These are phyloP conservation scores for Fusarium fracticaudum DNA, from an alignment of 2,329 filamentous ascomycete species.

Conservation along the genomic window DNA sequence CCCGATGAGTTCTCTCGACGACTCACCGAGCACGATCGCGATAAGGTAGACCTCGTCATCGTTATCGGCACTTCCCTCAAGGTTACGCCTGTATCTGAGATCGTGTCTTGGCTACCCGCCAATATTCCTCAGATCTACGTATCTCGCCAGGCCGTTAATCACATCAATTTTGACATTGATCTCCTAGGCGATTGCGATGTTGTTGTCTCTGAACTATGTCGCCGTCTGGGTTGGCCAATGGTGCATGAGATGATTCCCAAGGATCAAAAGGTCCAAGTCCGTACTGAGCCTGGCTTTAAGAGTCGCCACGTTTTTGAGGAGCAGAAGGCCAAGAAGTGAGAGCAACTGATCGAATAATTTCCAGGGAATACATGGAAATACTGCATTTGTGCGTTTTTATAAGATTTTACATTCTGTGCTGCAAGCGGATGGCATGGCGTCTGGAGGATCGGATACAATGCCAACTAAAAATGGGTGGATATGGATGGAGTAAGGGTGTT, in stretches of 20 bases:
- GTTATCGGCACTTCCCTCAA: conserved; percentile 97
- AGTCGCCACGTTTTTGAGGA: conserved; percentile 52
- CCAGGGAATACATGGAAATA: background rate
- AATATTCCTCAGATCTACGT: conserved; percentile 91
- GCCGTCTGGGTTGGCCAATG: conserved; percentile 81
- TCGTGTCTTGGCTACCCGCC: conserved; percentile 81
- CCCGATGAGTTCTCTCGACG: conserved; percentile 84
- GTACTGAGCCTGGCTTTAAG: conserved; percentile 45
- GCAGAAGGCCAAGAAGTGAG: conserved; percentile 13
- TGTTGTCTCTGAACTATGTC: conserved; percentile 86
- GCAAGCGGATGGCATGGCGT: conserved; percentile 37
- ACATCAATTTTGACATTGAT: conserved; percentile 97
- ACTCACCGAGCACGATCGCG: conserved; percentile 82
- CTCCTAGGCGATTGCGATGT: conserved; percentile 95
- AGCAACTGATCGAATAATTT: background rate
- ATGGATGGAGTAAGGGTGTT: conserved; percentile 32
- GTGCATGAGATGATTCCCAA: conserved; percentile 84
- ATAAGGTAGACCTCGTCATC: conserved; percentile 86
- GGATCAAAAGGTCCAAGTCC: conserved; percentile 69
- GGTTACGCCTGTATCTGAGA: conserved; percentile 93
- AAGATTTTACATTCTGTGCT: conserved; percentile 5
- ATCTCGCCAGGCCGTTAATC: conserved; percentile 81
- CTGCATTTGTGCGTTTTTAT: background rate
- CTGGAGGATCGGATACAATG: conserved; percentile 19
- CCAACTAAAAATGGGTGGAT: conserved; percentile 25